A percentile compares a stretch with the other conserved stretches of the same genome.
These are phyloP conservation scores for Anthracocystis panici-leucophaei DNA, from an alignment of 1,284 basidiomycete genomes.

Conservation along the genomic window DNA sequence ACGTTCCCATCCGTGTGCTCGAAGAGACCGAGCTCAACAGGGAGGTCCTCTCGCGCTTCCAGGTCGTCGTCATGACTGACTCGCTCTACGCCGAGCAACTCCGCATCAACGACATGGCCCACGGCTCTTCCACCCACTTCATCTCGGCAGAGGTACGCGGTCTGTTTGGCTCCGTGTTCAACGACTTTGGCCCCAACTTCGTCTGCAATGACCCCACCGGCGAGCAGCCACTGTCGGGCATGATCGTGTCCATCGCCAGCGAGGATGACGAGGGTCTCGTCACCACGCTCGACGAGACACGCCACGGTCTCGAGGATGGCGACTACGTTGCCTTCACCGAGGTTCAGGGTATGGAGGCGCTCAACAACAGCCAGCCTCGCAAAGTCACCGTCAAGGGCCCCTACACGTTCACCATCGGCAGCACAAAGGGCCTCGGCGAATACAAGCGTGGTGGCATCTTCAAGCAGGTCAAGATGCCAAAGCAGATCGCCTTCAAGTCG, in stretches of 20 bases:
- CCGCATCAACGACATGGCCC: slow-evolving; percentile 87
- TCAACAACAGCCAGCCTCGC: slow-evolving; percentile 90
- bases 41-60: slow-evolving; percentile 59
- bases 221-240: slow-evolving; percentile 90
- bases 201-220: slow-evolving; percentile 95
- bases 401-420: slow-evolving; percentile 70
- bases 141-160: slow-evolving; percentile 92
- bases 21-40: slow-evolving; percentile 57
- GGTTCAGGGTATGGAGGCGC: slow-evolving; percentile 91
- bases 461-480: slow-evolving; percentile 99
- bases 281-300: slow-evolving; percentile 95
- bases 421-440: slow-evolving; percentile 72
- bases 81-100: slow-evolving; percentile 83
- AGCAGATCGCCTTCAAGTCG: slow-evolving; percentile 85
- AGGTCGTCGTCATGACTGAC: slow-evolving; percentile 88
- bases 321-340: slow-evolving; percentile 98
- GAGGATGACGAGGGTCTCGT: slow-evolving; percentile 83
- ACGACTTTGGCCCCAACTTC: slow-evolving; percentile 95
- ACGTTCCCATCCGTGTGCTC: slow-evolving; percentile 87
- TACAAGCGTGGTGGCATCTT: slow-evolving; percentile 95
- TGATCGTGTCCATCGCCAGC: slow-evolving; percentile 81
- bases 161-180: slow-evolving; percentile 95
- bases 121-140: slow-evolving; percentile 80
- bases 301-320: slow-evolving; percentile 97
- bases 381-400: slow-evolving; percentile 89